Evolutionary conservation across 768 basidiomycete species (phyloP), one percentile per base, ranked within the genome.

Genomic region (Trametes villosa): DNA sequence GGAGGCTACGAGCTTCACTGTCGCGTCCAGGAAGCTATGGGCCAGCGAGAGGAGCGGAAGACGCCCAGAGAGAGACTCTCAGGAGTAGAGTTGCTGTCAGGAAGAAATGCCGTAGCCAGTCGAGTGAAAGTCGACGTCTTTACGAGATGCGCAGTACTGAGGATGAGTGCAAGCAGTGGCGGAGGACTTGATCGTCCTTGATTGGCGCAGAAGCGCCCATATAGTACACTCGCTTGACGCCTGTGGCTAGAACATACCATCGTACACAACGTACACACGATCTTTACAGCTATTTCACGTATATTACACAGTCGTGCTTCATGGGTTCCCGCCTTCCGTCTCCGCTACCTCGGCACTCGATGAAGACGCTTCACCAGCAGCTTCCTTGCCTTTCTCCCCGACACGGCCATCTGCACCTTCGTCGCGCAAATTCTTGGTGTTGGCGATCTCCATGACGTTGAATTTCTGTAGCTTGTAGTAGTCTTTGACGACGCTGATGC

Each of bases 31-130:
- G n/a, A n/a, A n/a, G n/a, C 36, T 8, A 4, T 48, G 9, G 20
- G 11, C 29, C 6, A 12, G 17, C 2, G 15, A 3, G 18, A 5
- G 29, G 5, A 17, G 36, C 4, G 4, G 15, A 11, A 38, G 18
- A 63, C 71, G 51, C 68, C 91, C 93, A 95, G 81, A 73, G 91
- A 94, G 70, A n/a, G n/a, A n/a, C 91, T 90, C 67, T 95, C 92
- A 12, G 93, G 93, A 72, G 96, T 94, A 30, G 90, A 81, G 76
- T 96, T 96, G 70, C 96, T 90, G 68, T 93, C 90, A 1, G 83
- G 77, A 13, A 86, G n/a, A n/a, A n/a, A n/a, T n/a, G n/a, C n/a
- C n/a, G n/a, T n/a, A n/a, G n/a, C n/a, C 22, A 44, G 42, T 20
- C n/a, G 22, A 12, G 22, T 9, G 6, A 26, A 26, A 22, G 44